phyloP scores from a whole-genome alignment of 2,329 filamentous ascomycete species.

The Albifimbria verrucaria region DNA sequence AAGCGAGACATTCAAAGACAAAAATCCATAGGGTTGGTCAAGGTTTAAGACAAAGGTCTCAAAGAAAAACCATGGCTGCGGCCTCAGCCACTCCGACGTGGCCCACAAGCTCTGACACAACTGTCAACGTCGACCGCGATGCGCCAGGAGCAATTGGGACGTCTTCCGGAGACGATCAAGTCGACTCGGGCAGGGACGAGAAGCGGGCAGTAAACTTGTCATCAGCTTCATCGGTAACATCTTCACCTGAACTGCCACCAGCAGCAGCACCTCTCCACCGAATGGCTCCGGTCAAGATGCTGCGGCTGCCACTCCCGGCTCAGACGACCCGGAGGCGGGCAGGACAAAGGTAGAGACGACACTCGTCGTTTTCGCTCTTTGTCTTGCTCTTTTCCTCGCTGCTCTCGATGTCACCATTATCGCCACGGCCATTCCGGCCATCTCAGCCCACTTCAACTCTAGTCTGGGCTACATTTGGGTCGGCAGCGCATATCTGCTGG shows the following conservation, averaged over 20 bases:
- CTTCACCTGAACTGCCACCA: background rate
- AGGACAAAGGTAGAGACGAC: constrained; percentile 35
- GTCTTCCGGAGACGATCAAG: background rate
- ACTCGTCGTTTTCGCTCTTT: constrained; percentile 39
- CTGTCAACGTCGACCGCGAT: background rate
- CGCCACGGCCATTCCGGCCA: constrained; percentile 64
- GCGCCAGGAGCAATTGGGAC: background rate
- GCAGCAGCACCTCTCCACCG: background rate
- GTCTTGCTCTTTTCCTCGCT: constrained; percentile 47
- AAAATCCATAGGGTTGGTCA: background rate
- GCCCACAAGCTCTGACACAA: background rate
- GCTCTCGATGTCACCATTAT: constrained; percentile 61
- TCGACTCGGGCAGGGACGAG: background rate
- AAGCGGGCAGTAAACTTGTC: background rate
- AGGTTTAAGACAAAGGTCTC: background rate
- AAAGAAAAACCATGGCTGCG: background rate
- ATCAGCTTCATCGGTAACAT: background rate
- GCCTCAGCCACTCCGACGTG: background rate
- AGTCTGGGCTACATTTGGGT: constrained; percentile 75
- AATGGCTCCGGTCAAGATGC: background rate
- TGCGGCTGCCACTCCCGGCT: background rate
- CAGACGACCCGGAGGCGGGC: constrained; percentile 27
- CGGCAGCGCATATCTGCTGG: constrained; percentile 69
- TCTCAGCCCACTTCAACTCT: constrained; percentile 60
- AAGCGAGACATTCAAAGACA: background rate